Base-by-base conservation (phyloP, 2,329 filamentous ascomycete species). In the Dryadomyces quercus-mongolicae region DNA sequence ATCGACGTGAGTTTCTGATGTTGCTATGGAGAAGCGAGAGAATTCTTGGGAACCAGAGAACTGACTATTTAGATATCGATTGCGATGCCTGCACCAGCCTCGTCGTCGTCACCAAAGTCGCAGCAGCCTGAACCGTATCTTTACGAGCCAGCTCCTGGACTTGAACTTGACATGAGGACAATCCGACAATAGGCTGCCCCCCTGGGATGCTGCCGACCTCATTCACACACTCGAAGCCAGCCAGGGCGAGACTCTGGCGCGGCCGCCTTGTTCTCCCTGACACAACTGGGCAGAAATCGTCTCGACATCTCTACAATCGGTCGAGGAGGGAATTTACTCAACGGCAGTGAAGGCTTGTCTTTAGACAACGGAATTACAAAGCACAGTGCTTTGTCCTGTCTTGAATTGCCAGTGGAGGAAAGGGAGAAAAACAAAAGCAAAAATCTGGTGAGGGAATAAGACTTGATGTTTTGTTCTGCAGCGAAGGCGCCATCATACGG, bases 101-200 rank as follows among this genome's bases (percentile, higher is more conserved):
- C 49, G 58, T n/a, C 55, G 60, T 18, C 60, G 61, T 3, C 61
- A 62, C 52, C 60, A 61, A 40, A 62, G 61, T 55, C 60, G 61
- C 50, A 62, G 61, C 54, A 62, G 60, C 45, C 56, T 62, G 49
- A 62, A 61, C 52, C 58, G 59, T 13, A 62, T 62, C 49, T 60
- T 62, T 25, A 61, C 60, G 8, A 61, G 60, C 48, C 61, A 62
- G 49, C 59, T 62, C 5, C 48, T 62, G 15, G 60, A 62, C 53
- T 51, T 62, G 40, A 61, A 62, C 48, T 59, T 58, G 36, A 56
- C 59, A 49, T 60, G 58, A 59, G n/a, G 34, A 12, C 10, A 12
- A 9, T 13, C 7, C 31, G 16, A 25, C 18, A 31, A n/a, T 13
- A 22, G 9, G 22, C 44, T 10, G 40, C 25, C 25, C 25, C 25